These are phyloP conservation scores for Rhodamnia argentea DNA, from an alignment of 345 rosid species.

Conservation along the genomic window DNA sequence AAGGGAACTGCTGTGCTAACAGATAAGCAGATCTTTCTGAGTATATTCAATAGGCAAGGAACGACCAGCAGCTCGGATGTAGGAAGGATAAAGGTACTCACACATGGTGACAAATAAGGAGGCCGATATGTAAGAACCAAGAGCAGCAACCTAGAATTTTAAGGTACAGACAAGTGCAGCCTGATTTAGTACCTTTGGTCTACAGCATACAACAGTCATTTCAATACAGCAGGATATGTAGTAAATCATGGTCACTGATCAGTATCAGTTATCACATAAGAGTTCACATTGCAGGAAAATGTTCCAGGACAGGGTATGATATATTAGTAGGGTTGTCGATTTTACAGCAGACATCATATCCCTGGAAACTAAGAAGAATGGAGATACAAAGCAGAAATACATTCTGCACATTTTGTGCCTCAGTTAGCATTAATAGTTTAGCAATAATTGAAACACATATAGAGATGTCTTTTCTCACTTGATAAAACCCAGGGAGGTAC, in stretches of 20 bases:
- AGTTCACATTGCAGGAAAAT: neutral
- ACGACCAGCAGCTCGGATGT: neutral
- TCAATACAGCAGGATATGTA: neutral
- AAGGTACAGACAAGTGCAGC: neutral
- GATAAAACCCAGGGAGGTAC: neutral
- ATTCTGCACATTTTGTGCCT: neutral
- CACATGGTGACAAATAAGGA: neutral
- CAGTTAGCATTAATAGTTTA: neutral
- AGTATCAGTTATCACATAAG: neutral
- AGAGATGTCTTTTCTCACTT: neutral
- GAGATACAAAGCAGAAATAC: neutral
- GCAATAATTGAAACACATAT: neutral
- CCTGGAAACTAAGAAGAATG: neutral
- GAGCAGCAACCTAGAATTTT: neutral
- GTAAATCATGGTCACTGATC: neutral
- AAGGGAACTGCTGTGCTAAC: neutral
- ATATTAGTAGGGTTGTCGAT: neutral
- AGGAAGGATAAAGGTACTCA: neutral
- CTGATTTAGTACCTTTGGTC: neutral
- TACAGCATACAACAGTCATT: neutral
- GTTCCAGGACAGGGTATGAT: neutral
- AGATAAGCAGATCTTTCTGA: neutral
- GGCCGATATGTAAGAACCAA: neutral
- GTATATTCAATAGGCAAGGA: neutral
- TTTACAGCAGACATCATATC: neutral